Evolutionary conservation across 1,284 basidiomycete genomes (phyloP).

Genomic region (Cutaneotrichosporon curvatum): DNA sequence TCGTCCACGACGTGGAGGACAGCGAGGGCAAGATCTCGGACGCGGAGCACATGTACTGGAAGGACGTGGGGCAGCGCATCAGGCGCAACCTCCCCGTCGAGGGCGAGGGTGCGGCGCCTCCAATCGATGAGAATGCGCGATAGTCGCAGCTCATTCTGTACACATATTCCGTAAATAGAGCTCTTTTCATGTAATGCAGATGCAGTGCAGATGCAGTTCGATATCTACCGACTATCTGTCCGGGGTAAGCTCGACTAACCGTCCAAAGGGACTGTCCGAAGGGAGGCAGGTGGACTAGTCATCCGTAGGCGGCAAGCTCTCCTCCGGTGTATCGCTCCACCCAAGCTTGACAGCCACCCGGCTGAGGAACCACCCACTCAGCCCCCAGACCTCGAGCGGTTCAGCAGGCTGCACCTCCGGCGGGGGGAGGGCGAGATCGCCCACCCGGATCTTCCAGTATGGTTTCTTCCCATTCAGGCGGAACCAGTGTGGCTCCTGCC

Average conservation of each 20-base stretch:
- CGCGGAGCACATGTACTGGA: constrained; percentile 13
- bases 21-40: constrained; percentile 19
- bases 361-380: constrained; percentile 41
- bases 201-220: too few relatives aligned
- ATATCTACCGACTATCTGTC: too few relatives aligned
- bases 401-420: constrained; percentile 8
- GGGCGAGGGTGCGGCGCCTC: background rate
- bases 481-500: constrained; percentile 31
- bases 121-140: too few relatives aligned
- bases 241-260: too few relatives aligned
- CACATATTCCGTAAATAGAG: too few relatives aligned
- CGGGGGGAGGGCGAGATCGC: constrained; percentile 22
- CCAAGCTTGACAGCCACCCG: constrained; percentile 25
- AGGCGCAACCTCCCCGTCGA: background rate
- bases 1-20: constrained; percentile 31
- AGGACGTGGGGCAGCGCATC: constrained; percentile 5
- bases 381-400: constrained; percentile 37
- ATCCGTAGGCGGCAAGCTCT: constrained; percentile 4
- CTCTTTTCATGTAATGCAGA: too few relatives aligned
- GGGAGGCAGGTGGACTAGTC: background rate
- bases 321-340: constrained; percentile 26
- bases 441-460: constrained; percentile 32
- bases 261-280: too few relatives aligned
- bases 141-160: too few relatives aligned
- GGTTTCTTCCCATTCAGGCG: constrained; percentile 27